These are phyloP conservation scores for Metschnikowia proteae DNA, from an alignment of 805 yeast genomes.

Conservation along the genomic window DNA sequence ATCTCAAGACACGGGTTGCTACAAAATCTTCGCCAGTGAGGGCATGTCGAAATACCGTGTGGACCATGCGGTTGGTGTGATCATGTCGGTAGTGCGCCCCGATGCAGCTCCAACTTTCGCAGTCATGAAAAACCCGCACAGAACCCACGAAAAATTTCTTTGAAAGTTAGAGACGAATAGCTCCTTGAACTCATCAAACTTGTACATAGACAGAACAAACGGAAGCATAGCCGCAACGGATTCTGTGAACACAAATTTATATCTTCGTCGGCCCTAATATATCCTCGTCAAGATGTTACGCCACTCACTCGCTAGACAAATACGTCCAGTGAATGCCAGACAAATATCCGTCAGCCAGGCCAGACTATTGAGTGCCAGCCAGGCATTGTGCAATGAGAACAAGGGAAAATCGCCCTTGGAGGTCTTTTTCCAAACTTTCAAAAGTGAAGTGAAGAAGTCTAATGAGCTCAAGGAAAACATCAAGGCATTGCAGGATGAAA, in stretches of 20 bases:
- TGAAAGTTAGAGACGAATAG: not conserved
- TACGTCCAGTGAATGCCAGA: conserved; percentile 7
- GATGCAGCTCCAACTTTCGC: conserved; percentile 3
- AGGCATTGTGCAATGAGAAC: conserved; percentile 11
- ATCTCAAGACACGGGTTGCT: too few species aligned
- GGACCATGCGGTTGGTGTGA: too few species aligned
- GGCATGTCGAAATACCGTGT: too few species aligned
- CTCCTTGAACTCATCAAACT: conserved; percentile 4
- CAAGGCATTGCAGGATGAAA: conserved; percentile 92
- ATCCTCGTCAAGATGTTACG: conserved; percentile 13
- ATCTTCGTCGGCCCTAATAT: not conserved
- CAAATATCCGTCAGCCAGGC: not conserved
- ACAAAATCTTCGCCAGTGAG: too few species aligned
- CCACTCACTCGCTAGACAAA: conserved; percentile 13
- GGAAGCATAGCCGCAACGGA: not conserved
- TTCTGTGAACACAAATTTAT: not conserved
- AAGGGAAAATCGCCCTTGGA: conserved; percentile 67
- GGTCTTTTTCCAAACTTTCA: conserved; percentile 90
- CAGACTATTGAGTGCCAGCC: conserved; percentile 12
- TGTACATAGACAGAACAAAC: conserved; percentile 4
- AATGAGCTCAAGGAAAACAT: conserved; percentile 87
- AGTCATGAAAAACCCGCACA: conserved; percentile 3
- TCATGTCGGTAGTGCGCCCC: not conserved
- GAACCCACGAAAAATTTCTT: conserved; percentile 3
- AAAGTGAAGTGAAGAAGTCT: conserved; percentile 84